A percentile compares a stretch with the other conserved stretches of the same genome.
Evolutionary conservation across 331 rosid genomes (phyloP).

Genomic region (Erythrophleum ivorense): DNA sequence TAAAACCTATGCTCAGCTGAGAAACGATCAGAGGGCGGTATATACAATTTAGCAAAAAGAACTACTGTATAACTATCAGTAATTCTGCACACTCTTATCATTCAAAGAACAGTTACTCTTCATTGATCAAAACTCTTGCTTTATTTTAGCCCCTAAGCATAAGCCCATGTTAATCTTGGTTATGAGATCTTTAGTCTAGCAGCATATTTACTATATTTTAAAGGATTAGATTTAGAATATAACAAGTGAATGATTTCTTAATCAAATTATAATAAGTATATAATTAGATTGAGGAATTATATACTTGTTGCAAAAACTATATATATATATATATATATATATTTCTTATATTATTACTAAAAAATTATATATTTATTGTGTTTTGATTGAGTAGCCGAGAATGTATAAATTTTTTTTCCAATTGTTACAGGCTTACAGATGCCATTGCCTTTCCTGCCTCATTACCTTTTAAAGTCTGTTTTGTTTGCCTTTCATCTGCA

Average conservation of each 20-base stretch:
- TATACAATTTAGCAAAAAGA: not conserved
- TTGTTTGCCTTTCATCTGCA: not conserved
- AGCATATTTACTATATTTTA: not conserved
- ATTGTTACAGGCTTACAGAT: not conserved
- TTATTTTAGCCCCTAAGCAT: not conserved
- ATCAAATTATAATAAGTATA: too few species aligned
- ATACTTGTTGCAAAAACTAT: too few species aligned
- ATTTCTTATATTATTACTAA: too few species aligned
- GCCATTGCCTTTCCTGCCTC: not conserved
- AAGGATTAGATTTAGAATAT: too few species aligned
- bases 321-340: too few species aligned
- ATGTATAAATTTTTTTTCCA: too few species aligned
- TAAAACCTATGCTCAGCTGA: not conserved
- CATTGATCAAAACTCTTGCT: conserved; percentile 13
- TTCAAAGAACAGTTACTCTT: not conserved
- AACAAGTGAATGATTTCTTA: too few species aligned
- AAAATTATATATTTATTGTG: too few species aligned
- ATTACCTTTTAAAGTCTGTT: not conserved
- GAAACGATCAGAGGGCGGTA: not conserved
- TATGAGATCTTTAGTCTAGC: not conserved
- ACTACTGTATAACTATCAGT: not conserved
- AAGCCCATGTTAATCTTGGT: not conserved
- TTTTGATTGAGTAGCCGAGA: too few species aligned
- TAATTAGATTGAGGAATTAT: too few species aligned
- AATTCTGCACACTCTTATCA: not conserved